Base-by-base conservation (phyloP, 352 stramenopile species). In the Globisporangium canariense region DNA sequence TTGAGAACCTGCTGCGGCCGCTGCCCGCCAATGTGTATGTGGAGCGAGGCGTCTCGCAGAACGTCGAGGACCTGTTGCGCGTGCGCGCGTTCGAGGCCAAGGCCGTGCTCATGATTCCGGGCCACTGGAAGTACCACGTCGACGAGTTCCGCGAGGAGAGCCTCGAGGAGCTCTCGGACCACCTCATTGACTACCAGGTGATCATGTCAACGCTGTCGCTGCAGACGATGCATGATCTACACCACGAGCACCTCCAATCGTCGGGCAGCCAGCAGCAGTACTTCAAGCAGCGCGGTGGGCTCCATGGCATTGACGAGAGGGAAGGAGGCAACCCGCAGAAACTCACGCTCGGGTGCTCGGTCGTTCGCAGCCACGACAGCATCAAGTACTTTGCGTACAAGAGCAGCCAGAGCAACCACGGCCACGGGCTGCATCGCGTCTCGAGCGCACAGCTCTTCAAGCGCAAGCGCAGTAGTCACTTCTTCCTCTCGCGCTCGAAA, bases 301-400 rank as follows among this genome's bases (percentile, higher is more conserved):
- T 51, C 22, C 28, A 60, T 16, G 14, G 38, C 32, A 47, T 47
- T 28, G 34, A 20, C 45, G 46, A 41, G 45, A 36, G 22, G 4
- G 18, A 18, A 14, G 20, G 18, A 51, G 45, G 36, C 52, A 11
- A 18, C 1, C 25, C 59, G 20, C 41, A 41, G 7, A 53, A 50
- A 4, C 63, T 65, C 10, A 77, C 70, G 1, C 40, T 77, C n/a
- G 58, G 66, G 3, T 80, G 70, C 57, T 85, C 76, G 1, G 75
- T 88, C 14, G 75, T 88, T n/a, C 76, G 76, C 28, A 76, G 72
- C 30, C 75, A 83, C 40, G 71, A 75, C n/a, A 83, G 76, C 51
- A 78, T 82, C 55, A 73, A 80, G 64, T 86, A 78, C 50, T 88
- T 88, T 59, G 73, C 76, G 5, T 76, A 84, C 69, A 88, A 88